Conservation (phyloP, 768 basidiomycete species). For the Pleurotus salmoneostramineus region DNA sequence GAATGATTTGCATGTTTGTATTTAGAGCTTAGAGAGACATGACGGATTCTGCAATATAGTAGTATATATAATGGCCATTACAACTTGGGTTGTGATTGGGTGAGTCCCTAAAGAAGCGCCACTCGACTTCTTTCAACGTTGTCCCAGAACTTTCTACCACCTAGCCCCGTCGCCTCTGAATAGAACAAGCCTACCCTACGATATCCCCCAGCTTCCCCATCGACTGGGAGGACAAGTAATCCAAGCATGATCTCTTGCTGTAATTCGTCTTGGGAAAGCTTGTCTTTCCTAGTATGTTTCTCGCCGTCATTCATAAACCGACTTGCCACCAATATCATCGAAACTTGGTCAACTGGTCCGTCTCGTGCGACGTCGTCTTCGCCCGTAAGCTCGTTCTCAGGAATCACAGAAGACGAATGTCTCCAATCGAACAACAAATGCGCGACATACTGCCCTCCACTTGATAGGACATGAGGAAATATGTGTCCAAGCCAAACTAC, state of each 20-base stretch:
- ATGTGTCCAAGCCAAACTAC: background rate
- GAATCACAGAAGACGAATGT: background rate
- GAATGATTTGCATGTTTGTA: too few relatives aligned
- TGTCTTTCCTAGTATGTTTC: background rate
- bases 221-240: background rate
- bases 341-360: background rate
- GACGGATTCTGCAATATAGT: too few relatives aligned
- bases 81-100: too few relatives aligned
- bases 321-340: background rate
- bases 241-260: background rate
- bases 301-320: background rate
- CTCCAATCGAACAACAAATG: constrained; percentile 1
- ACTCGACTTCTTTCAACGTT: background rate
- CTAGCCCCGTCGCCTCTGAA: background rate
- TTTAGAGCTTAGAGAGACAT: too few relatives aligned
- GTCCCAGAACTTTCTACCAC: background rate
- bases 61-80: too few relatives aligned
- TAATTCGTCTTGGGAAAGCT: background rate
- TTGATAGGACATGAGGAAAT: background rate
- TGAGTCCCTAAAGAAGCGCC: background rate
- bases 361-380: background rate
- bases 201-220: background rate
- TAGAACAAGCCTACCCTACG: background rate
- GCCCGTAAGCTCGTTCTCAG: background rate
- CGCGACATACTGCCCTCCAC: background rate